Conservation (phyloP, 345 rosid genomes). For the thale cress (Arabidopsis thaliana) region DNA sequence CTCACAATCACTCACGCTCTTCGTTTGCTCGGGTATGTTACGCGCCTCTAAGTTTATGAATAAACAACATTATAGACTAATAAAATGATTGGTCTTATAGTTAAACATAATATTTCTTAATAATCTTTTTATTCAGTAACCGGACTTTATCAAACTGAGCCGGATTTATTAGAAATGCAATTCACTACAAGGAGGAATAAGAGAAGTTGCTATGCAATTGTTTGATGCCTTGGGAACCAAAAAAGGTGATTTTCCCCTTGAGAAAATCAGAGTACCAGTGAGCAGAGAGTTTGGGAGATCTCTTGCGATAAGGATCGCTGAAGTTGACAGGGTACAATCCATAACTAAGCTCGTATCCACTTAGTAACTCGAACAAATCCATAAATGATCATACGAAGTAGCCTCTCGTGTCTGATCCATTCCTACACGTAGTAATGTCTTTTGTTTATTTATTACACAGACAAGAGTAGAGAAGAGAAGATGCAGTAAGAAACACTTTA, state of each 20-base stretch:
- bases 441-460: background rate
- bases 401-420: background rate
- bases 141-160: too few species aligned
- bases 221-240: background rate
- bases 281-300: constrained; percentile 1
- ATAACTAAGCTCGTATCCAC: background rate
- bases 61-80: too few species aligned
- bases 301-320: background rate
- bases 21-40: too few species aligned
- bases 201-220: background rate
- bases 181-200: background rate
- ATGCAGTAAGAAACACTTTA: background rate
- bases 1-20: too few species aligned
- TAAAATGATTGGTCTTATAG: too few species aligned
- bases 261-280: background rate
- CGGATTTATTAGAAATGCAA: too few species aligned
- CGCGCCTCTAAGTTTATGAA: too few species aligned
- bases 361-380: background rate
- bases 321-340: background rate
- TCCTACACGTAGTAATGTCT: background rate
- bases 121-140: too few species aligned
- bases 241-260: background rate
- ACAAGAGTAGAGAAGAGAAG: background rate
- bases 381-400: background rate
- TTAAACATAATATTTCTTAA: too few species aligned